Evolutionary conservation across 306 rosid species (phyloP).

Genomic region (Acacia acuminata): DNA sequence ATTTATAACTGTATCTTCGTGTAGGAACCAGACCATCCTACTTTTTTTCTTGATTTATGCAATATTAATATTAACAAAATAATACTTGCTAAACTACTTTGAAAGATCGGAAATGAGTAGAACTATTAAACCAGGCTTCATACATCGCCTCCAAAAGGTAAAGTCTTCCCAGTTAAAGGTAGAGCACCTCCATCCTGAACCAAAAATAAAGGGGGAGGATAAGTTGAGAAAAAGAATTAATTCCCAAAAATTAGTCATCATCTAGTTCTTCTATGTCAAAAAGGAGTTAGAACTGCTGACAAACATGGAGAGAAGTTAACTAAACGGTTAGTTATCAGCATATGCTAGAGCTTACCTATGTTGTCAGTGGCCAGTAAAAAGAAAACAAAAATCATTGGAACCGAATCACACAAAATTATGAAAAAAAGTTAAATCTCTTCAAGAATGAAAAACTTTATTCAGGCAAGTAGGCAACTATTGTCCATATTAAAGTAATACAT

Average conservation of each 20-base stretch:
- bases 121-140: conserved; percentile 33
- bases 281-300: conserved; percentile 18
- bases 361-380: conserved; percentile 1
- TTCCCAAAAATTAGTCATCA: conserved; percentile 21
- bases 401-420: conserved; percentile 9
- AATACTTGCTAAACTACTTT: conserved; percentile 22
- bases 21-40: background rate
- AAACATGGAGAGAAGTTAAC: conserved; percentile 17
- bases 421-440: background rate
- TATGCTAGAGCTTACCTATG: conserved; percentile 7
- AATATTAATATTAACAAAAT: conserved; percentile 6
- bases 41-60: background rate
- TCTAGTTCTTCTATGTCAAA: conserved; percentile 10
- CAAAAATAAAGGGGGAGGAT: conserved; percentile 32
- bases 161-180: conserved; percentile 74
- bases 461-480: background rate
- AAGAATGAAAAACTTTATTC: background rate
- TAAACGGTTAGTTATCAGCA: conserved; percentile 6
- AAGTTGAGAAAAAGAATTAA: conserved; percentile 24
- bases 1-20: too few relatives aligned
- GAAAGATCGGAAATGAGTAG: conserved; percentile 18
- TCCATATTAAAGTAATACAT: background rate
- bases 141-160: conserved; percentile 99
- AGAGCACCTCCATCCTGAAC: conserved; percentile 88
- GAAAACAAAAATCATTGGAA: background rate